These are phyloP conservation scores for Colletotrichum abscissum DNA, from an alignment of 2,329 filamentous ascomycete species.

Conservation along the genomic window DNA sequence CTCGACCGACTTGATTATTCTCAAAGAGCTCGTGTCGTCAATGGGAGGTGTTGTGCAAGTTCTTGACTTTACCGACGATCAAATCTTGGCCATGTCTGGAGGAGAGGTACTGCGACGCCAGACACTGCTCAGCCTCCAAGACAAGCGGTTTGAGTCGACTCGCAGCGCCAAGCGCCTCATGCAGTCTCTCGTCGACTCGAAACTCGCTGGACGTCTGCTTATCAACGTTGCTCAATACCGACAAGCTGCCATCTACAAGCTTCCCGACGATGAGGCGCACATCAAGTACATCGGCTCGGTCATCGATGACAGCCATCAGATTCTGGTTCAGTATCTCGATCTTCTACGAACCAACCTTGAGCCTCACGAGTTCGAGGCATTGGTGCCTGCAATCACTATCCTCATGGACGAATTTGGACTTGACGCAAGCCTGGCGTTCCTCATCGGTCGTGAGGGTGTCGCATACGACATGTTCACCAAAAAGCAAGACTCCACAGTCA, in stretches of 20 bases:
- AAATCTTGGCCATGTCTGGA: slow-evolving; percentile 89
- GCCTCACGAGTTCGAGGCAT: slow-evolving; percentile 79
- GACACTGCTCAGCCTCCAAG: slow-evolving; percentile 82
- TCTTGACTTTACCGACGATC: slow-evolving; percentile 87
- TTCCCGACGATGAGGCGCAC: slow-evolving; percentile 78
- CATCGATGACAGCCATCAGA: slow-evolving; percentile 88
- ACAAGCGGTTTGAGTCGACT: slow-evolving; percentile 81
- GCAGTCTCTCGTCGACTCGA: slow-evolving; percentile 80
- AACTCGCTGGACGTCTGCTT: slow-evolving; percentile 84
- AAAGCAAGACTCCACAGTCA: slow-evolving; percentile 38
- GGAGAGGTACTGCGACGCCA: slow-evolving; percentile 83
- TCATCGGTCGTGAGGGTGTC: slow-evolving; percentile 82
- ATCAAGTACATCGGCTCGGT: slow-evolving; percentile 91
- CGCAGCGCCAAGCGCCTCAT: slow-evolving; percentile 84
- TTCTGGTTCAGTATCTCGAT: slow-evolving; percentile 89
- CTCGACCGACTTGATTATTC: slow-evolving; percentile 88
- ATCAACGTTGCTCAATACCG: slow-evolving; percentile 91
- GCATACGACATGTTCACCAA: slow-evolving; percentile 67
- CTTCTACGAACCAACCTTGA: slow-evolving; percentile 84
- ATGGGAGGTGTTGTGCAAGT: slow-evolving; percentile 96
- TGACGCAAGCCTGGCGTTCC: slow-evolving; percentile 84
- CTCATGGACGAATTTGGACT: slow-evolving; percentile 84
- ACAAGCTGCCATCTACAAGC: slow-evolving; percentile 83
- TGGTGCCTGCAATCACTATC: slow-evolving; percentile 79
- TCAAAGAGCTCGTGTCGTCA: slow-evolving; percentile 88